A percentile compares a stretch with the other conserved stretches of the same genome.
These are phyloP conservation scores for Chaetomium olivaceum DNA, from an alignment of 2,329 filamentous ascomycete species.

Conservation along the genomic window DNA sequence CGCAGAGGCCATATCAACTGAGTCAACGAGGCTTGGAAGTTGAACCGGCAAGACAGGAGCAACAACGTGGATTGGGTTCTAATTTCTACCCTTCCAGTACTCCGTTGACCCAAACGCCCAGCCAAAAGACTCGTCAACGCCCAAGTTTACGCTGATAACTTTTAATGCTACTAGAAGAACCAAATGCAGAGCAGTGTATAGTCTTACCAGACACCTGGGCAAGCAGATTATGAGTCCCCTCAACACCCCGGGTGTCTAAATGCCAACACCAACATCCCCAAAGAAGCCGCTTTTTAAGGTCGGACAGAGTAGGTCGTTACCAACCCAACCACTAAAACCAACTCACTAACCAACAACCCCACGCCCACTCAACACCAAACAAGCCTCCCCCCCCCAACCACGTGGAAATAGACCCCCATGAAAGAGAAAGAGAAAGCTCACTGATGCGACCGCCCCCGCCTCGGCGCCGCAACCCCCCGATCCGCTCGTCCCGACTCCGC, in stretches of 20 bases:
- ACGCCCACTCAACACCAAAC: too few species aligned
- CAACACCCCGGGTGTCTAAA: not conserved
- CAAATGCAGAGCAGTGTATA: not conserved
- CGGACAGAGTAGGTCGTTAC: not conserved
- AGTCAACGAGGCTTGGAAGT: not conserved
- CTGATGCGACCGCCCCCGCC: constrained; percentile 25
- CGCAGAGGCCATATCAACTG: not conserved
- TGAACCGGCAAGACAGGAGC: not conserved
- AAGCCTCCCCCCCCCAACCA: too few species aligned
- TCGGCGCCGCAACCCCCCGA: constrained; percentile 32
- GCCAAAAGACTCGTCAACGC: not conserved
- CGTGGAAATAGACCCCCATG: too few species aligned
- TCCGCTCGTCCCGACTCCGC: constrained; percentile 38
- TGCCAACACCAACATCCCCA: not conserved
- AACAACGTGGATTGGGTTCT: not conserved
- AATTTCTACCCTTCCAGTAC: not conserved
- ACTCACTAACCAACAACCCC: not conserved
- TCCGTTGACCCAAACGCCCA: not conserved
- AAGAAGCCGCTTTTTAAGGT: not conserved
- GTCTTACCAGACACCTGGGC: not conserved
- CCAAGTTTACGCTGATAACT: not conserved
- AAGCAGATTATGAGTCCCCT: not conserved
- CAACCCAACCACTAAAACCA: not conserved
- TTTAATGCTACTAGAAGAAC: not conserved
- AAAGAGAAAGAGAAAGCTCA: not conserved